phyloP scores from a whole-genome alignment of 495 filamentous ascomycete species.

The Aspergillus homomorphus region DNA sequence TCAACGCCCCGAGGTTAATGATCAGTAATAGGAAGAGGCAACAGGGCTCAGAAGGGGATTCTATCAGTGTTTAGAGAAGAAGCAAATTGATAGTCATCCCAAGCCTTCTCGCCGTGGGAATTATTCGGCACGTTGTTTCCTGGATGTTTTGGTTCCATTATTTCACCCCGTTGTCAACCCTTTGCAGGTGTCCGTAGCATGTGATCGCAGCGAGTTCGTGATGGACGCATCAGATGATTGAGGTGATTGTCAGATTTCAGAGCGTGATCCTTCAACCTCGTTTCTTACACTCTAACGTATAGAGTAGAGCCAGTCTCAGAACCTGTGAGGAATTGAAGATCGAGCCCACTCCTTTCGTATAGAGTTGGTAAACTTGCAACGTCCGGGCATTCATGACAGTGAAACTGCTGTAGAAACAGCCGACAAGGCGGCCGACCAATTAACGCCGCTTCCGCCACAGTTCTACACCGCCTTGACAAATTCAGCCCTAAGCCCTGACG shows the following conservation, averaged over 20 bases:
- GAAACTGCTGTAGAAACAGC: not conserved
- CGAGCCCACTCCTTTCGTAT: too few relatives aligned
- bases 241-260: not conserved
- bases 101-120: not conserved
- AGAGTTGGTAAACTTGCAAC: too few relatives aligned
- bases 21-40: slow-evolving; percentile 2
- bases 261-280: not conserved
- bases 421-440: slow-evolving; percentile 14
- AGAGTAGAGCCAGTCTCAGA: too few relatives aligned
- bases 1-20: slow-evolving; percentile 2
- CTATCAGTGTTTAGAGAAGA: too few relatives aligned
- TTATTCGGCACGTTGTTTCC: not conserved
- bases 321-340: too few relatives aligned
- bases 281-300: too few relatives aligned
- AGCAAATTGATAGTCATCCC: not conserved
- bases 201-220: not conserved
- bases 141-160: too few relatives aligned
- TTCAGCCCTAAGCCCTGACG: slow-evolving; percentile 15
- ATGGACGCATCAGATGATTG: not conserved
- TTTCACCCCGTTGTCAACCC: too few relatives aligned
- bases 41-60: not conserved
- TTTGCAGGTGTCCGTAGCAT: not conserved
- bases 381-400: too few relatives aligned
- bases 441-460: slow-evolving; percentile 4
- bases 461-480: slow-evolving; percentile 11